Conservation (phyloP, 768 basidiomycete genomes). For the Tylopilus vinaceipallidus region DNA sequence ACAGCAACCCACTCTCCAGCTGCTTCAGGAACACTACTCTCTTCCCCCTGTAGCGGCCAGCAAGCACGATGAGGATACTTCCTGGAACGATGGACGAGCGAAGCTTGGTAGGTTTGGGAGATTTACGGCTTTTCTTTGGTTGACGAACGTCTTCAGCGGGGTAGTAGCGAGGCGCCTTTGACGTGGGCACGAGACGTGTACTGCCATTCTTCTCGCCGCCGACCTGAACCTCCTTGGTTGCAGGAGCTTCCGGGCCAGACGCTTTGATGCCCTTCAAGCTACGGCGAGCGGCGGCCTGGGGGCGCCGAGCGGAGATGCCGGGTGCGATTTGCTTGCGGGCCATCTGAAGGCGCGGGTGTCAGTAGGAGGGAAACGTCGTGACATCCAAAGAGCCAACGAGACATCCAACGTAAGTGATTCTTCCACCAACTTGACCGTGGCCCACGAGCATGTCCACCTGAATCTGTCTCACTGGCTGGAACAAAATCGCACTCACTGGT, state of each 20-base stretch:
- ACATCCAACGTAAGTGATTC: conserved; percentile 34
- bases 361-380: conserved; percentile 14
- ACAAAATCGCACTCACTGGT: conserved; percentile 37
- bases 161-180: conserved; percentile 89
- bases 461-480: conserved; percentile 6
- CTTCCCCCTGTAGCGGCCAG: conserved; percentile 97
- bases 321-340: conserved; percentile 85
- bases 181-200: conserved; percentile 81
- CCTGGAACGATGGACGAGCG: conserved; percentile 91
- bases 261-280: conserved; percentile 85
- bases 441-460: neutral
- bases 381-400: conserved; percentile 34
- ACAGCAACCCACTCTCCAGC: conserved; percentile 83
- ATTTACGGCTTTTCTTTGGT: conserved; percentile 92
- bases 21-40: conserved; percentile 98
- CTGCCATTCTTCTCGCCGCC: conserved; percentile 90
- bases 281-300: conserved; percentile 77
- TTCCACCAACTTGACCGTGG: conserved; percentile 1
- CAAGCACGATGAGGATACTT: conserved; percentile 92
- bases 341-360: conserved; percentile 51
- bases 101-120: conserved; percentile 71
- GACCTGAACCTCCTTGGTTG: conserved; percentile 75
- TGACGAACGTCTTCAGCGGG: conserved; percentile 90
- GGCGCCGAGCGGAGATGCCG: conserved; percentile 78
- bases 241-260: conserved; percentile 58